These are phyloP conservation scores for Carpinus fangiana DNA, from an alignment of 306 rosid genomes.

Conservation along the genomic window DNA sequence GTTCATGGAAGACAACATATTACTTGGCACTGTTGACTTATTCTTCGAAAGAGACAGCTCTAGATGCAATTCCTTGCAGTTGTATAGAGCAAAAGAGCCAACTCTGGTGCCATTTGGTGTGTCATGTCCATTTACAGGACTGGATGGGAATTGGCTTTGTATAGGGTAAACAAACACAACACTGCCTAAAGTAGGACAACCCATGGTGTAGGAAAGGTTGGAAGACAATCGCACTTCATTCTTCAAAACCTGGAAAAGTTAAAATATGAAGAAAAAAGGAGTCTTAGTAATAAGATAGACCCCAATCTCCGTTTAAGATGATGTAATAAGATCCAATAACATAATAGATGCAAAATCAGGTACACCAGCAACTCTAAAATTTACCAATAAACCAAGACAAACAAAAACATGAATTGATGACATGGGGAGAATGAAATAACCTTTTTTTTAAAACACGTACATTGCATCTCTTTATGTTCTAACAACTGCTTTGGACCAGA, in stretches of 20 bases:
- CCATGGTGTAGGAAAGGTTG: slow-evolving; percentile 68
- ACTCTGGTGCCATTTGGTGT: slow-evolving; percentile 30
- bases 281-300: neutral
- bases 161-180: slow-evolving; percentile 49
- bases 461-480: neutral
- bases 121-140: slow-evolving; percentile 31
- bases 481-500: neutral
- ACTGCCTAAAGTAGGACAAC: slow-evolving; percentile 61
- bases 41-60: slow-evolving; percentile 47
- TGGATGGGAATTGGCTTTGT: slow-evolving; percentile 36
- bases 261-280: neutral
- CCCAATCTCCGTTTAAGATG: neutral
- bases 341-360: neutral
- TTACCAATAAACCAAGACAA: neutral
- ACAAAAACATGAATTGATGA: neutral
- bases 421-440: neutral
- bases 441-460: neutral
- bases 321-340: neutral
- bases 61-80: slow-evolving; percentile 71
- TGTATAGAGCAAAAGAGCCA: slow-evolving; percentile 31
- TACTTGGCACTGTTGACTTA: slow-evolving; percentile 33
- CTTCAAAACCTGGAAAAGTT: slow-evolving; percentile 56
- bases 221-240: slow-evolving; percentile 67
- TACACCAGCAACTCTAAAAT: slow-evolving; percentile 3
- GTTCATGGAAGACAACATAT: slow-evolving; percentile 28